These are phyloP conservation scores for Coemansia sp. DNA, from an alignment of 192 early-diverging fungal species.

Conservation along the genomic window DNA sequence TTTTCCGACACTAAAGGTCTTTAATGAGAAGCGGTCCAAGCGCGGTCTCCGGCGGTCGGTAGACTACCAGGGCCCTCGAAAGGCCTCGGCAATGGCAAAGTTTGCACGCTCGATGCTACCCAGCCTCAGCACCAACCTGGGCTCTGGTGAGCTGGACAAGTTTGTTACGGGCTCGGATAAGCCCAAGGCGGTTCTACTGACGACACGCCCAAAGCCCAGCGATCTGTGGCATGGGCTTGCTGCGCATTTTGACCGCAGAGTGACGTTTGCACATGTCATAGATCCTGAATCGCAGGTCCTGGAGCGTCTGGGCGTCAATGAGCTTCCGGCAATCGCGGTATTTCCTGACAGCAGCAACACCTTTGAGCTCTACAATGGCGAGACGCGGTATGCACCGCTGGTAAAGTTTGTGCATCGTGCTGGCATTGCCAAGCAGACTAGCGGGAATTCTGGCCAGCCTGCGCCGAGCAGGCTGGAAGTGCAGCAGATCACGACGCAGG, in stretches of 20 bases:
- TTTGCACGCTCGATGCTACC: constrained; percentile 66
- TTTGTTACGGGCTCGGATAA: constrained; percentile 55
- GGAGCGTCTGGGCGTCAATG: constrained; percentile 58
- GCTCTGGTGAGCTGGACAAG: constrained; percentile 43
- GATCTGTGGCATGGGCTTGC: constrained; percentile 86
- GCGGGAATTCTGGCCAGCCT: not conserved
- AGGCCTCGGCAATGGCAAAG: constrained; percentile 75
- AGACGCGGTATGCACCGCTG: constrained; percentile 62
- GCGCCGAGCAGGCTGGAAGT: constrained; percentile 27
- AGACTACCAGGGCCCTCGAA: constrained; percentile 85
- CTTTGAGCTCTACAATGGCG: constrained; percentile 60
- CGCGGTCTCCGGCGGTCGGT: constrained; percentile 57
- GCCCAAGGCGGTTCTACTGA: constrained; percentile 76
- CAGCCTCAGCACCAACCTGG: constrained; percentile 43
- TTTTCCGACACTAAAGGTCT: constrained; percentile 94
- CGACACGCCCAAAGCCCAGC: constrained; percentile 70
- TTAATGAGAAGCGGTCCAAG: constrained; percentile 62
- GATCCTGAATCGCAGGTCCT: constrained; percentile 53
- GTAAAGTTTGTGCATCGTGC: constrained; percentile 33
- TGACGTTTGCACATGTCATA: constrained; percentile 73
- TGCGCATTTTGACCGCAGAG: constrained; percentile 64
- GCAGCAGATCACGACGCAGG: constrained; percentile 52
- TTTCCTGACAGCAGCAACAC: constrained; percentile 56
- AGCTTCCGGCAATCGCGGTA: constrained; percentile 68
- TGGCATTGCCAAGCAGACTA: constrained; percentile 18